Evolutionary conservation across 805 yeast genomes (phyloP).

Genomic region (Nakazawaea laoshanensis): DNA sequence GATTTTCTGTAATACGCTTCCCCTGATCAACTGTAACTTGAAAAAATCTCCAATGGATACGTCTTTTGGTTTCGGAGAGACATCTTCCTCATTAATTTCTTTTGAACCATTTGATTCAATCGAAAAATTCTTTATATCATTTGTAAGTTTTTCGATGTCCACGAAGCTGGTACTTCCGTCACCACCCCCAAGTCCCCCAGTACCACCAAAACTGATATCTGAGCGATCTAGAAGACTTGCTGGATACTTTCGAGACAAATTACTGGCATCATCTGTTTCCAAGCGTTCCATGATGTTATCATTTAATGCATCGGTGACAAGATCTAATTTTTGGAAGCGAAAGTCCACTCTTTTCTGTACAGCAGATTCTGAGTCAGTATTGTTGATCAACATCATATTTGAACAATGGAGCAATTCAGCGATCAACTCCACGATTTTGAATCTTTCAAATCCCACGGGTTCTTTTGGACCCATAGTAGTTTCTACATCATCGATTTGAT

Average conservation of each 20-base stretch:
- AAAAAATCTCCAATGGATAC: constrained; percentile 68
- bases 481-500: constrained; percentile 20
- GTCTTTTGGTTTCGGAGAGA: constrained; percentile 17
- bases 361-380: constrained; percentile 57
- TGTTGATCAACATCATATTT: constrained; percentile 86
- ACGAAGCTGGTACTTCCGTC: constrained; percentile 24
- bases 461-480: constrained; percentile 55
- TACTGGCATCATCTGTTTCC: constrained; percentile 10
- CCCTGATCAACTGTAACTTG: constrained; percentile 71
- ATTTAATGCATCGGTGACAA: constrained; percentile 24
- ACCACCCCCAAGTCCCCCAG: constrained; percentile 11
- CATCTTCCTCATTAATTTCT: constrained; percentile 16
- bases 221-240: constrained; percentile 6
- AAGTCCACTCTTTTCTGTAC: constrained; percentile 63
- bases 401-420: constrained; percentile 95
- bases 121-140: constrained; percentile 18
- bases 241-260: constrained; percentile 8
- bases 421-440: constrained; percentile 81
- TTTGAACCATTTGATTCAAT: constrained; percentile 10
- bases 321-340: constrained; percentile 44
- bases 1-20: constrained; percentile 53
- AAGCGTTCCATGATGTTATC: constrained; percentile 18
- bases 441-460: constrained; percentile 84
- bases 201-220: constrained; percentile 3
- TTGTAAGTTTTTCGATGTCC: constrained; percentile 23